Conservation (phyloP, 495 filamentous ascomycete genomes). For the Penicillium antarcticum region DNA sequence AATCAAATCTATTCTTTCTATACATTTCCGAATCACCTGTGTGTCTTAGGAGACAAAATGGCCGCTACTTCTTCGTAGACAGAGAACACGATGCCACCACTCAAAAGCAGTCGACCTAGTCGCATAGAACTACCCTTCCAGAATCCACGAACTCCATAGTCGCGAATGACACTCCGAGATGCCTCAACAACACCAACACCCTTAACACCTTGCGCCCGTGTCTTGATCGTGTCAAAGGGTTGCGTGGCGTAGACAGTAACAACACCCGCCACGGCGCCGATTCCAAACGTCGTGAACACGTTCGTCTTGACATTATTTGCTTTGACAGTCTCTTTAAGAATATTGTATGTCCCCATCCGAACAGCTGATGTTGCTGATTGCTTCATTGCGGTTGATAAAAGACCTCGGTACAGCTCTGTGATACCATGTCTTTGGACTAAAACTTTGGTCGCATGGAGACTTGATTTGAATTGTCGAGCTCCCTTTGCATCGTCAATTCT, state of each 20-base stretch:
- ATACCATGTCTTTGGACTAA: constrained; percentile 50
- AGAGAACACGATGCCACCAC: constrained; percentile 64
- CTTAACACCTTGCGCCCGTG: constrained; percentile 54
- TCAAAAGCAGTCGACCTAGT: constrained; percentile 58
- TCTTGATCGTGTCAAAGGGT: constrained; percentile 69
- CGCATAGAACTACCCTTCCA: constrained; percentile 70
- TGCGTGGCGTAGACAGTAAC: constrained; percentile 62
- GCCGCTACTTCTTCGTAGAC: constrained; percentile 56
- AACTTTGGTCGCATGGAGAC: constrained; percentile 45
- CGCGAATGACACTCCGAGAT: constrained; percentile 44
- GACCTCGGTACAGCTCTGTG: constrained; percentile 56
- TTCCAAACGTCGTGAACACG: constrained; percentile 54
- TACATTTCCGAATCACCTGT: background rate
- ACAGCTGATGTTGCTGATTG: constrained; percentile 62
- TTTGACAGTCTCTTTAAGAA: constrained; percentile 58
- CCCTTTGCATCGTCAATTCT: constrained; percentile 61
- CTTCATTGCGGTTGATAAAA: constrained; percentile 62
- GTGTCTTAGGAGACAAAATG: constrained; percentile 7
- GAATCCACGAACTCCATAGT: constrained; percentile 57
- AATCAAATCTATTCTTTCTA: background rate
- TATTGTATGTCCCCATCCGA: constrained; percentile 65
- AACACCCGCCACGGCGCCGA: constrained; percentile 57
- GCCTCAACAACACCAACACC: constrained; percentile 52
- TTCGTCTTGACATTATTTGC: constrained; percentile 36
- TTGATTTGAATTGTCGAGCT: constrained; percentile 46